These are phyloP conservation scores for Elongisporangium senticosum DNA, from an alignment of 352 stramenopile genomes.

Conservation along the genomic window DNA sequence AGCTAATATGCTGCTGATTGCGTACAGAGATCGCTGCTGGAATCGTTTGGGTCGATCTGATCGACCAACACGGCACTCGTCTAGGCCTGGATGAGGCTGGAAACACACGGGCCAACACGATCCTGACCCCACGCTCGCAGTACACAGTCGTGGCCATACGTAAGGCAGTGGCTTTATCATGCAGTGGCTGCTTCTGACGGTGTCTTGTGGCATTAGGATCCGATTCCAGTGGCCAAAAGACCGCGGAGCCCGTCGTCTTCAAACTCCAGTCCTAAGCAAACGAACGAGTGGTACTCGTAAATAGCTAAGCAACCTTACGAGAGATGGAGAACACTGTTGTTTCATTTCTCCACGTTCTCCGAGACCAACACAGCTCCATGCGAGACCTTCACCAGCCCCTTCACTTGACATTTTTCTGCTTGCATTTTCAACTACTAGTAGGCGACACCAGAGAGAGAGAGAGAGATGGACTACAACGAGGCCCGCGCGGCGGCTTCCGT, in stretches of 20 bases:
- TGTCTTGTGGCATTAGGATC: neutral
- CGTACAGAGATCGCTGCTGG: slow-evolving; percentile 37
- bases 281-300: too few relatives aligned
- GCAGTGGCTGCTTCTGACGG: too few relatives aligned
- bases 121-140: slow-evolving; percentile 35
- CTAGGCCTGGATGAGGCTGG: slow-evolving; percentile 47
- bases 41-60: slow-evolving; percentile 40
- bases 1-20: neutral
- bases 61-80: slow-evolving; percentile 30
- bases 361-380: too few relatives aligned
- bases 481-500: slow-evolving; percentile 11
- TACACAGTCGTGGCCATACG: slow-evolving; percentile 49
- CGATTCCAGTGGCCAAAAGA: neutral
- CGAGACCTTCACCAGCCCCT: too few relatives aligned
- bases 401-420: neutral
- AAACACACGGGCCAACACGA: slow-evolving; percentile 25
- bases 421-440: slow-evolving; percentile 7
- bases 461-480: slow-evolving; percentile 7
- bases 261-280: slow-evolving; percentile 6
- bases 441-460: slow-evolving; percentile 2
- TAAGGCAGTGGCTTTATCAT: slow-evolving; percentile 18
- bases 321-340: neutral
- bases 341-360: neutral
- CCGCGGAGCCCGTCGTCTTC: slow-evolving; percentile 5
- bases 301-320: too few relatives aligned